These are phyloP conservation scores for Verticillium dahliae DNA, from an alignment of 2,329 filamentous ascomycete genomes.

Conservation along the genomic window DNA sequence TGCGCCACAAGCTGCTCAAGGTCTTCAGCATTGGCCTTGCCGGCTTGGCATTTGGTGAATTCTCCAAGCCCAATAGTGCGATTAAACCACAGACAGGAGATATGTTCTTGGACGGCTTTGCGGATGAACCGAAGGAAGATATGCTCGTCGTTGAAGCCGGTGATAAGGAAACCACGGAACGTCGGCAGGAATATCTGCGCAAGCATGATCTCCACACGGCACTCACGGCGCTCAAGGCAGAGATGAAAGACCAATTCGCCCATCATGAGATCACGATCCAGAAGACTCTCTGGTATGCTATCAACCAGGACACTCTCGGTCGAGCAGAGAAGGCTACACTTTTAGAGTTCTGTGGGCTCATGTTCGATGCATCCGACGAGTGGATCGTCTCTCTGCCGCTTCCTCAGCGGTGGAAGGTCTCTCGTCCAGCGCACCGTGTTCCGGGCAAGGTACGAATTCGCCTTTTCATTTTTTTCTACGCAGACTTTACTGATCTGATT, in stretches of 20 bases:
- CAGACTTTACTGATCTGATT: conserved; percentile 12
- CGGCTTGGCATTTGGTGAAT: conserved; percentile 57
- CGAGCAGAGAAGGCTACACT: conserved; percentile 34
- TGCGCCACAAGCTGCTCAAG: conserved; percentile 54
- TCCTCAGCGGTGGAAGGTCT: conserved; percentile 33
- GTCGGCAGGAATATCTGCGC: conserved; percentile 55
- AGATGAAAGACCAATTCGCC: conserved; percentile 35
- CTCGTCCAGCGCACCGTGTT: conserved; percentile 26
- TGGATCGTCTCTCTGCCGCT: conserved; percentile 34
- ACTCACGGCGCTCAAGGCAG: conserved; percentile 32
- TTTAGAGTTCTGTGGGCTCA: conserved; percentile 36
- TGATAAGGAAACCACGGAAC: conserved; percentile 49
- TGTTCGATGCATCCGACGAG: conserved; percentile 36
- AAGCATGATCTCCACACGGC: conserved; percentile 57
- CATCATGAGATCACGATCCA: conserved; percentile 30
- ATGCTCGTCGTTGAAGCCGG: conserved; percentile 33
- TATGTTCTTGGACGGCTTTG: conserved; percentile 7
- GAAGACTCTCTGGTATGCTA: conserved; percentile 34
- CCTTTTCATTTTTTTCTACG: background rate
- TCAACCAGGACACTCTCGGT: conserved; percentile 31
- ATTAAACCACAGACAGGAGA: background rate
- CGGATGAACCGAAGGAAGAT: conserved; percentile 1
- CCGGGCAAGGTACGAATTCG: conserved; percentile 24
- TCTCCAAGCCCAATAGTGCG: conserved; percentile 31
- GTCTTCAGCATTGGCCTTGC: conserved; percentile 54